phyloP scores from a whole-genome alignment of 2,329 filamentous ascomycete genomes.

The Penicillium sp. region DNA sequence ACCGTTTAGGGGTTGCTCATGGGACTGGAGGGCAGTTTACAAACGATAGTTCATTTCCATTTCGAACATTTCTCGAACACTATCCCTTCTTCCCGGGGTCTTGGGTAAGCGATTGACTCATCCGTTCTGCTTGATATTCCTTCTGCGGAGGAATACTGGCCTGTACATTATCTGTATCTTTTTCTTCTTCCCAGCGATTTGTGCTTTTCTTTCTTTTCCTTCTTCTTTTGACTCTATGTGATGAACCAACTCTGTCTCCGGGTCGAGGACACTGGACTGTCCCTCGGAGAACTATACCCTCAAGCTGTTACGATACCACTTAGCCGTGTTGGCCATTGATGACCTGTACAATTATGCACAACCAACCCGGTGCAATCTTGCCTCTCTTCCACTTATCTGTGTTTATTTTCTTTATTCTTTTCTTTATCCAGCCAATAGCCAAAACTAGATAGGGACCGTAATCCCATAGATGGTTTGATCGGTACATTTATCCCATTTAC shows the following conservation, averaged over 20 bases:
- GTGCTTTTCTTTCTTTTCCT: background rate
- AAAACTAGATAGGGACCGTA: no score
- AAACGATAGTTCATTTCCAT: conserved; percentile 19
- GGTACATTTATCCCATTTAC: no score
- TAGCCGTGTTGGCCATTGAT: conserved; percentile 8
- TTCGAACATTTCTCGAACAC: background rate
- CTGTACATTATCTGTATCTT: conserved; percentile 12
- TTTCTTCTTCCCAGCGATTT: conserved; percentile 6
- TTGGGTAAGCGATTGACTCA: conserved; percentile 1
- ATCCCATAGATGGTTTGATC: no score
- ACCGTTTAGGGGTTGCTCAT: conserved; percentile 14
- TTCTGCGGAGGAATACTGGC: conserved; percentile 5
- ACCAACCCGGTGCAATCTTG: background rate
- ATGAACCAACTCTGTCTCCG: conserved; percentile 1
- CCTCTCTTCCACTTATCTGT: background rate
- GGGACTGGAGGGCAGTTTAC: conserved; percentile 16
- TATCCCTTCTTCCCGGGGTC: conserved; percentile 2
- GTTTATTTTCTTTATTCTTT: background rate
- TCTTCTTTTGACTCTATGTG: background rate
- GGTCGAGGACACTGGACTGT: conserved; percentile 7
- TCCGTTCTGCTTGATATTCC: conserved; percentile 1
- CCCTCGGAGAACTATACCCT: conserved; percentile 5
- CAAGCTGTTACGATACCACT: conserved; percentile 10
- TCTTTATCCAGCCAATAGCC: no score
- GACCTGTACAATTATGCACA: conserved; percentile 10